These are phyloP conservation scores for Crithidia bombi DNA, from an alignment of 208 protist species.

Conservation along the genomic window DNA sequence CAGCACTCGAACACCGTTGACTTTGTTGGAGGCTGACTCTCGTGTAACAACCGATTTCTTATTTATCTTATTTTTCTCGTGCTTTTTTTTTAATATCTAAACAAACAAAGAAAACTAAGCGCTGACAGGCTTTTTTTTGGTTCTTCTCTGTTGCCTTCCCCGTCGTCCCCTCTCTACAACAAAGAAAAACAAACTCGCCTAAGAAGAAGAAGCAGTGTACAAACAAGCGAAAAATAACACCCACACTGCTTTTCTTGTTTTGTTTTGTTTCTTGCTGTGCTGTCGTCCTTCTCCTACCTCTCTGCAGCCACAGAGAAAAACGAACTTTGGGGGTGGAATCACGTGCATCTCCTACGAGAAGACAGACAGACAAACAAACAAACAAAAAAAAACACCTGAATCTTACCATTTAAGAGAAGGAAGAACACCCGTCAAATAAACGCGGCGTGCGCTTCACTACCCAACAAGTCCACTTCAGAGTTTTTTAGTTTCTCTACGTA, in stretches of 20 bases:
- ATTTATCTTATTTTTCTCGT: neutral
- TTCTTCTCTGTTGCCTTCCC: neutral
- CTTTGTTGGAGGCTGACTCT: slow-evolving; percentile 7
- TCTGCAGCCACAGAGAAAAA: too few relatives aligned
- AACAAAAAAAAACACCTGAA: neutral
- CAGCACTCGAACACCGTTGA: slow-evolving; percentile 13
- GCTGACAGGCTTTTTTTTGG: too few relatives aligned
- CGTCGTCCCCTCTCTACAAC: neutral
- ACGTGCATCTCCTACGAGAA: too few relatives aligned
- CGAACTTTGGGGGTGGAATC: too few relatives aligned
- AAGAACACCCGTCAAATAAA: too few relatives aligned
- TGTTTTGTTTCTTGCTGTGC: neutral
- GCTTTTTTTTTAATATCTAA: neutral
- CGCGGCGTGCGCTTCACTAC: too few relatives aligned
- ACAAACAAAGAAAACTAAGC: too few relatives aligned
- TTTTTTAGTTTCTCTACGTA: neutral
- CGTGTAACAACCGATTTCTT: neutral
- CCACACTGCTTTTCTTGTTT: slow-evolving; percentile 2
- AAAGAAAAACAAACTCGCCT: neutral
- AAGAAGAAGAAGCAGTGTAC: neutral
- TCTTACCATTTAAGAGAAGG: neutral
- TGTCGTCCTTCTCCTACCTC: too few relatives aligned
- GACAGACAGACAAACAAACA: slow-evolving; percentile 13
- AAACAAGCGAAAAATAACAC: neutral
- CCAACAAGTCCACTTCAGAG: neutral